Base-by-base conservation (phyloP, 306 rosid species). In the Hippophae tibetana region DNA sequence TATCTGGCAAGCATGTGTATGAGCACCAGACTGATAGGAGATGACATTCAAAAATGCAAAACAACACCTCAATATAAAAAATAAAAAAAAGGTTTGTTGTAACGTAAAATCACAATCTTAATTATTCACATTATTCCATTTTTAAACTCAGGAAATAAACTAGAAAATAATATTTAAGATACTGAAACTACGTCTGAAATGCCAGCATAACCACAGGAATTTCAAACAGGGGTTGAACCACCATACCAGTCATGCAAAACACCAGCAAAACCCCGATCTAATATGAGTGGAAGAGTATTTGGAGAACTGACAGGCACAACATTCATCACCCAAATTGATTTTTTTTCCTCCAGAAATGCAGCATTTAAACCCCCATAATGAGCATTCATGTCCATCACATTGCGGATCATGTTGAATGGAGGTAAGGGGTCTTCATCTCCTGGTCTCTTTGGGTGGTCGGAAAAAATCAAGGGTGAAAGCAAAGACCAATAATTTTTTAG, bases 391-490 rank as follows among this genome's bases (percentile, higher is more conserved):
- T 93, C 99, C 84, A 93, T 86, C 74, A 84, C 95, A 79, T 93
- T 93, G 64, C 95, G 88, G 64, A 93, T 64, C 99, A 93, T 93
- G 81, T 93, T 93, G 77, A 78, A 93, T 47, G 99, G 97, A 66
- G 99, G 97, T 67, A 93, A 61, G 42, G 99, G 97, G 74, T 93
- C 99, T 83, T 93, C 99, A 72, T 93, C 99, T 14, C 99, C 99
- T 59, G 95, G 99, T 79, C 97, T 89, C 93, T 93, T 93, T 50
- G 99, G 99, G 76, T 93, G 99, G 79, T 93, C 99, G 42, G 99
- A 93, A 82, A 93, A 93, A 74, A 93, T 93, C 72, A 93, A 74
- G 3, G 99, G 99, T 12, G 97, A 86, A 62, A 93, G 97, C 65
- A 93, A 75, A 48, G 99, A 86, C 97, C 99, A 93, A 69, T 86